A percentile compares a stretch with the other conserved stretches of the same genome.
Evolutionary conservation across 1,284 basidiomycete genomes (phyloP).

Genomic region (Cystobasidiaceae sp.): DNA sequence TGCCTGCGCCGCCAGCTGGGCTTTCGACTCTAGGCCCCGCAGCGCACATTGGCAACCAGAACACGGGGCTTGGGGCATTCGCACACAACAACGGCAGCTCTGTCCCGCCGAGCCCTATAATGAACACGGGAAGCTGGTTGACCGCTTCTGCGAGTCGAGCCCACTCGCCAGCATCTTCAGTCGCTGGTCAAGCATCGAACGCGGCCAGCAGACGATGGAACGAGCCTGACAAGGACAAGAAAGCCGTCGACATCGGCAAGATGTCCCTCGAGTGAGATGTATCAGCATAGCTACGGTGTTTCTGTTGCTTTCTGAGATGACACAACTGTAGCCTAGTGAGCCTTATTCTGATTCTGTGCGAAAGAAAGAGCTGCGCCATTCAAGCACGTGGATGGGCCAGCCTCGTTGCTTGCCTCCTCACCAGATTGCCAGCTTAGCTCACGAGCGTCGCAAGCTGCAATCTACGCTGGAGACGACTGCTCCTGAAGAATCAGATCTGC

Average conservation of each 20-base stretch:
- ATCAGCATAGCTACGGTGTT: too few species aligned
- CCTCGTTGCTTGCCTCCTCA: too few species aligned
- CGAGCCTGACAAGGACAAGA: conserved; percentile 4
- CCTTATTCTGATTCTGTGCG: too few species aligned
- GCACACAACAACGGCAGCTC: not conserved
- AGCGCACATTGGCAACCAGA: conserved; percentile 12
- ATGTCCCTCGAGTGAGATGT: conserved; percentile 17
- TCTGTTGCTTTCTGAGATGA: too few species aligned
- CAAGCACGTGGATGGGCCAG: too few species aligned
- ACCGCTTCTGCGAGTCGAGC: conserved; percentile 2
- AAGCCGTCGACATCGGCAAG: conserved; percentile 24
- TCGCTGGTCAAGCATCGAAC: not conserved
- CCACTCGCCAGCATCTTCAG: conserved; percentile 6
- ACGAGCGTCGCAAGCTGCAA: too few species aligned
- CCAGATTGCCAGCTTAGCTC: too few species aligned
- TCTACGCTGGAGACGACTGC: too few species aligned
- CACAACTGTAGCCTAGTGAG: too few species aligned
- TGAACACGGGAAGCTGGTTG: conserved; percentile 11
- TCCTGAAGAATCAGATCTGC: too few species aligned
- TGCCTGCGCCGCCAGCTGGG: not conserved
- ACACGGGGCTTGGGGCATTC: not conserved
- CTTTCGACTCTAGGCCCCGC: conserved; percentile 21
- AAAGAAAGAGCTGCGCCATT: too few species aligned
- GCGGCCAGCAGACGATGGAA: conserved; percentile 3
- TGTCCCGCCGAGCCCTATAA: not conserved